Percentiles rank a stretch among this genome's conserved stretches.
Conservation (phyloP, 495 filamentous ascomycete species). For the Apodospora peruviana region DNA sequence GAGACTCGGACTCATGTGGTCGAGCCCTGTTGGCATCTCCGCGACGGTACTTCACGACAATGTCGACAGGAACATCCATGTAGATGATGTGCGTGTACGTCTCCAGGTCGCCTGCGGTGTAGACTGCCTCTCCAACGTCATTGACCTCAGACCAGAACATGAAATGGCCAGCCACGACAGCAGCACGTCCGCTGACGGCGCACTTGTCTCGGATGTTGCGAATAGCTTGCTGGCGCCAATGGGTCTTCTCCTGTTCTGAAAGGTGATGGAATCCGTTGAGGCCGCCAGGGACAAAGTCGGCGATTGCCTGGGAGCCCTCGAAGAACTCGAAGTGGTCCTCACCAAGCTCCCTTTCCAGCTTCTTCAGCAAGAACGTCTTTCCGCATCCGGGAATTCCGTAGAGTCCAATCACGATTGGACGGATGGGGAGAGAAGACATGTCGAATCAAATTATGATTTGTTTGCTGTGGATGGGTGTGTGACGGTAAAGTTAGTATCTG, state of each 20-base stretch:
- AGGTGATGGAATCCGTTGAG: conserved; percentile 46
- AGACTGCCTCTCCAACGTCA: conserved; percentile 25
- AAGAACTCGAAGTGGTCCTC: conserved; percentile 41
- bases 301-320: conserved; percentile 51
- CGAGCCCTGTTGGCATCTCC: conserved; percentile 38
- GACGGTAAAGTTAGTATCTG: no score
- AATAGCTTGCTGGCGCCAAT: conserved; percentile 46
- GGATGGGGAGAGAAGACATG: no score
- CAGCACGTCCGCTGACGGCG: conserved; percentile 28
- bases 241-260: conserved; percentile 31
- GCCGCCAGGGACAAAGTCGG: conserved; percentile 41
- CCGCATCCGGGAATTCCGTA: conserved; percentile 60
- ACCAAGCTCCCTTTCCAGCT: conserved; percentile 36
- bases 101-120: conserved; percentile 43
- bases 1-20: conserved; percentile 23
- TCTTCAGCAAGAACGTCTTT: conserved; percentile 46
- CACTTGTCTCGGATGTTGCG: conserved; percentile 38
- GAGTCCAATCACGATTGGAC: conserved; percentile 50
- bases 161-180: conserved; percentile 54
- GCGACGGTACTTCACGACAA: conserved; percentile 29
- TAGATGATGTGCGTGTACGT: conserved; percentile 60
- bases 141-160: conserved; percentile 53
- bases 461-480: no score
- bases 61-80: conserved; percentile 38
- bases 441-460: no score